These are phyloP conservation scores for Geranomyces variabilis DNA, from an alignment of 192 early-diverging fungal species.

Conservation along the genomic window DNA sequence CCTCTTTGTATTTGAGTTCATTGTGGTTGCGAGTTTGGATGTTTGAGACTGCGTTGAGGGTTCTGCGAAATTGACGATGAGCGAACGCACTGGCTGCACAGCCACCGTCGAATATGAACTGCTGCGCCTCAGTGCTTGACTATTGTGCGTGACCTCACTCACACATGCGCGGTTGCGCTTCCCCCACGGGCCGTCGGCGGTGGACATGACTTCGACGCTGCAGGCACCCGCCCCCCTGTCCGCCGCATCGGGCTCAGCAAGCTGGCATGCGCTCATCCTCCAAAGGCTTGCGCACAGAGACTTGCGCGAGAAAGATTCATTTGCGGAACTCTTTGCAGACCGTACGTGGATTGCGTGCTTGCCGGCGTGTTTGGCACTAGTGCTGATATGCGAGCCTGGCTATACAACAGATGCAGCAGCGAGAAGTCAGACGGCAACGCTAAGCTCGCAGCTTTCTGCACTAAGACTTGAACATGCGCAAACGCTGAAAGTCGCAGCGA, in stretches of 20 bases:
- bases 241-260: not conserved
- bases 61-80: no score
- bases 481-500: not conserved
- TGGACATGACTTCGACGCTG: no score
- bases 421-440: not conserved
- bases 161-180: no score
- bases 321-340: conserved; percentile 13
- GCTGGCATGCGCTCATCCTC: conserved; percentile 15
- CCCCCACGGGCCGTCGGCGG: no score
- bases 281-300: conserved; percentile 17
- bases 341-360: not conserved
- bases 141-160: no score
- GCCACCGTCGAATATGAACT: no score
- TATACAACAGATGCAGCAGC: conserved; percentile 2
- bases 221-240: no score
- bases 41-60: no score
- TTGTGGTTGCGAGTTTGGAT: not conserved
- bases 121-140: no score
- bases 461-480: conserved; percentile 2
- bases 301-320: conserved; percentile 14
- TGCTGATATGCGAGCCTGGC: not conserved
- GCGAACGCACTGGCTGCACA: no score
- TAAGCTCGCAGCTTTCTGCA: not conserved
- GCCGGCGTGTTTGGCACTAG: not conserved
- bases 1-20: conserved; percentile 3